A percentile compares a stretch with the other conserved stretches of the same genome.
These are phyloP conservation scores for Homolaphlyctis polyrhiza DNA, from an alignment of 371 early-diverging fungal species.

Conservation along the genomic window DNA sequence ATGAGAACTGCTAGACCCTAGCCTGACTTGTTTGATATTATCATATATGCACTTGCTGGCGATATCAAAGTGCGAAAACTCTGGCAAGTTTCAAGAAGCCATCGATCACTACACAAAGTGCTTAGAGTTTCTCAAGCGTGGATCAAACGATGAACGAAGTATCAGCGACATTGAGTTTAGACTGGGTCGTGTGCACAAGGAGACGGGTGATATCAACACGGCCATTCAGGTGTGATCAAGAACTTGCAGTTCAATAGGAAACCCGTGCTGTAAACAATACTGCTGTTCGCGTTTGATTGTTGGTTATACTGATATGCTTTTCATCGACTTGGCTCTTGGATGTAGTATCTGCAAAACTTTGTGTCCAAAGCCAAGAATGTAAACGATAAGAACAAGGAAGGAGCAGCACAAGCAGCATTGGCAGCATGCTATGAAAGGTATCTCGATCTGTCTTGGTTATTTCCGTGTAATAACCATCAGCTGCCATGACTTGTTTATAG, in stretches of 20 bases:
- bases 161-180: slow-evolving; percentile 29
- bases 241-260: background rate
- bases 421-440: slow-evolving; percentile 40
- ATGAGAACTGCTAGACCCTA: too few species aligned
- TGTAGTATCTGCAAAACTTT: slow-evolving; percentile 27
- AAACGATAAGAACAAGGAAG: slow-evolving; percentile 24
- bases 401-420: slow-evolving; percentile 30
- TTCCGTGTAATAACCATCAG: background rate
- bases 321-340: background rate
- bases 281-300: background rate
- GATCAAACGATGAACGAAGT: slow-evolving; percentile 16
- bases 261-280: slow-evolving; percentile 1
- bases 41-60: too few species aligned
- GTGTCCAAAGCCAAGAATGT: slow-evolving; percentile 18
- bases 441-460: background rate
- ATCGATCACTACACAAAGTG: slow-evolving; percentile 28
- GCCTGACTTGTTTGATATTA: too few species aligned
- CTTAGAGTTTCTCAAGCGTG: slow-evolving; percentile 19
- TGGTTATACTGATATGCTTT: background rate
- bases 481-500: too few species aligned
- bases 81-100: slow-evolving; percentile 17
- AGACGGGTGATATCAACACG: slow-evolving; percentile 20
- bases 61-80: slow-evolving; percentile 20
- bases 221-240: slow-evolving; percentile 25
- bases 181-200: slow-evolving; percentile 22